Base-by-base conservation (phyloP, 176 grass and related monocot genomes). In the Microstegium vimineum region DNA sequence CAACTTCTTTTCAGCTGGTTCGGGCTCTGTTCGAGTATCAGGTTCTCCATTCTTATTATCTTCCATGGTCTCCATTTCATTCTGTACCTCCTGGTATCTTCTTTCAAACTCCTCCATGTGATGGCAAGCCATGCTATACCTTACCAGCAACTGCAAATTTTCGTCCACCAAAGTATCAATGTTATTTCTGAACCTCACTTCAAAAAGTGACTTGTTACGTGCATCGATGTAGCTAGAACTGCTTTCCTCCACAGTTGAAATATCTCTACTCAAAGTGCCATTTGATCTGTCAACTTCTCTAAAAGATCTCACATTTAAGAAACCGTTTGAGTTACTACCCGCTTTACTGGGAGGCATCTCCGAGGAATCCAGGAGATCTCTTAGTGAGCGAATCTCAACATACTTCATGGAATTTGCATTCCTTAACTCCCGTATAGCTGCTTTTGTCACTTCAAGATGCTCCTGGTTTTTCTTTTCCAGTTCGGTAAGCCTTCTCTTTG, bases 391-490 rank as follows among this genome's bases (percentile, higher is more conserved):
- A 67, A 94, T 92, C 62, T 97, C 92, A 45, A 90, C 89, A 84
- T 92, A 93, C 65, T 94, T 97, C 78, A 89, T 82, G 17, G 92
- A 89, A 84, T 94, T 97, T 33, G 81, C 89, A 89, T 87, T 94
- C 81, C 84, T 89, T 56, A 97, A 61, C 61, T 94, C 87, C 56
- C 59, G 77, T 88, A 97, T 79, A 61, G 92, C 62, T 22, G 52
- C 62, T 25, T 85, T 78, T 66, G 89, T 94, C 30, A 92, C 94
- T 54, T 84, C 57, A 66, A 90, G 84, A 81, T 97, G 80, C 61
- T 90, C 90, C 73, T 94, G 80, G 56, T 87, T 97, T 88, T 85
- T 94, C 82, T 85, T 90, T 84, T 97, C 91, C 72, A 92, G 46
- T 68, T 90, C 94, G 27, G 68, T 68, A 67, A 94, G 91, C 75